Evolutionary conservation across 1,139 yeast genomes (phyloP), one percentile per base, ranked within the genome.

Genomic region (Diutina pseudorugosa): DNA sequence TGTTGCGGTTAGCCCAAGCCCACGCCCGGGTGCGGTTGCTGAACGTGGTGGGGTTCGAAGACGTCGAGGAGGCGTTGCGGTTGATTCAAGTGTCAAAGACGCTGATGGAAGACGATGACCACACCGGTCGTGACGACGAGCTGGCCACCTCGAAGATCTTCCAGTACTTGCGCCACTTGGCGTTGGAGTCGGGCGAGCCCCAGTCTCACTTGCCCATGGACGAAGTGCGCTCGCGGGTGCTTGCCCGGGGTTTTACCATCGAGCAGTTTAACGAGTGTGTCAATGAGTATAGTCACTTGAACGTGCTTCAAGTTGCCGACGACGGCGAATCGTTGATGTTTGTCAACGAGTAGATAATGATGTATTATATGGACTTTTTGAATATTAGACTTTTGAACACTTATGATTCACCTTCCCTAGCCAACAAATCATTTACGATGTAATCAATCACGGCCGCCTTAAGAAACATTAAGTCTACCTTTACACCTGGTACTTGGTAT

Each of bases 51-150:
- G 76, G 75, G 27, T 70, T 75, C 52, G 87, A 79, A 56, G 98
- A 94, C 67, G 97, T 94, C 42, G 98, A 94, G 63, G 99, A 94
- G 70, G 96, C 98, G 0, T 73, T 94, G 61, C 79, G 98, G 62
- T 76, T 94, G 59, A 75, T 85, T 55, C 85, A 85, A 60, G 96
- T 88, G 19, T 89, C 96, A 25, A 88, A 91, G 67, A 83, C 88
- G 53, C 85, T 96, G 16, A 76, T 93, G 60, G 77, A 77, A 59
- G 73, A 76, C 44, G 82, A 81, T 47, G 79, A 74, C 52, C 76
- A 73, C 55, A 64, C 56, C 51, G 66, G 60, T 47, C 72, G 75
- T 51, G 89, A 83, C 61, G 82, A 80, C 57, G 44, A 48, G 73
- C 73, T 53, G 69, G 80, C 42, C 63, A 76, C 66, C 78, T 80